phyloP scores from a whole-genome alignment of 495 filamentous ascomycete species.

The Penicillium subrubescens region DNA sequence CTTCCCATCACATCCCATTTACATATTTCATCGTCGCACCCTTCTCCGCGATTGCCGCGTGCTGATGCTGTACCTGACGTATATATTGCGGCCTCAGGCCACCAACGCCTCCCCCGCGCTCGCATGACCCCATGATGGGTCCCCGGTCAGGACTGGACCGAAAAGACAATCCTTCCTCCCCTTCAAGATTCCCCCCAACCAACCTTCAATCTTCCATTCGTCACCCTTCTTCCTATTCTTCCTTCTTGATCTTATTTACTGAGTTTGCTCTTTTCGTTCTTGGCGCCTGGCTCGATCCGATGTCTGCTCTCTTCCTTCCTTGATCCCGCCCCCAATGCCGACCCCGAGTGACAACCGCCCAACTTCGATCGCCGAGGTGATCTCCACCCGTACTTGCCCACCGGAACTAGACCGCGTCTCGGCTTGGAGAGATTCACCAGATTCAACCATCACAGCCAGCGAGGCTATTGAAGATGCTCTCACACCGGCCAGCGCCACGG shows the following conservation, averaged over 20 bases:
- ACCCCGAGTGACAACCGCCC: constrained; percentile 56
- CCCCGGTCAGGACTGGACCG: constrained; percentile 19
- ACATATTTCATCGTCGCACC: neutral
- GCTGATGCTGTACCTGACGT: constrained; percentile 19
- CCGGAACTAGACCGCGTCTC: constrained; percentile 53
- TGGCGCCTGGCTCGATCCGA: constrained; percentile 33
- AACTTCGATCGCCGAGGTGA: constrained; percentile 51
- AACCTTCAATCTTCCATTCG: constrained; percentile 10
- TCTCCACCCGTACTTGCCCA: constrained; percentile 58
- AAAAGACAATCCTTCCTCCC: neutral
- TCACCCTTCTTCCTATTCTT: constrained; percentile 10
- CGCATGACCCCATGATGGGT: constrained; percentile 42
- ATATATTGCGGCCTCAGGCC: constrained; percentile 21
- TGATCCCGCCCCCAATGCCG: constrained; percentile 56
- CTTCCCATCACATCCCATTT: neutral
- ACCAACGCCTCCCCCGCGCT: constrained; percentile 44
- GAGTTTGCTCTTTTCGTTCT: constrained; percentile 12
- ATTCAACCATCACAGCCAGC: constrained; percentile 24
- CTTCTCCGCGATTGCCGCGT: constrained; percentile 5
- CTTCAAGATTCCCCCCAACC: constrained; percentile 7
- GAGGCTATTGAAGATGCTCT: constrained; percentile 34
- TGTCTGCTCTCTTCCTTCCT: constrained; percentile 37
- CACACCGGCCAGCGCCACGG: constrained; percentile 29
- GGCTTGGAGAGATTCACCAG: constrained; percentile 43
- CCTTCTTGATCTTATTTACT: neutral